Percentiles rank a stretch among this genome's conserved stretches.
Conservation (phyloP, 768 basidiomycete species). For the Sporobolomyces pararoseus region DNA sequence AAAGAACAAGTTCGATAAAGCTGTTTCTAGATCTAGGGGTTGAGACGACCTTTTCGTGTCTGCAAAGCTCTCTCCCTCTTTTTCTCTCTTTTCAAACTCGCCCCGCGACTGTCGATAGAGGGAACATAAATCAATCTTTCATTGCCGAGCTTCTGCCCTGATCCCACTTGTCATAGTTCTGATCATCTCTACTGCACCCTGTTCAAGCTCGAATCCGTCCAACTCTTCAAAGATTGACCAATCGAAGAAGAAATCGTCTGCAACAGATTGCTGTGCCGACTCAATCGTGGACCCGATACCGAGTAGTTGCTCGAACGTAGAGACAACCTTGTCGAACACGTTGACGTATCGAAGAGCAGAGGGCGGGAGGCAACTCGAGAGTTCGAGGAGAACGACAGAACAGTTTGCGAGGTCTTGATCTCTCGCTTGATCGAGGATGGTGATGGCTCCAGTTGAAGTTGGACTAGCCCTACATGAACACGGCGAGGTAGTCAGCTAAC, state of each 20-base stretch:
- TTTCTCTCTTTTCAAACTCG: background rate
- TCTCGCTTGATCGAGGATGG: background rate
- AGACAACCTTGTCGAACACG: background rate
- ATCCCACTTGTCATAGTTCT: background rate
- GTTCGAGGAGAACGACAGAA: background rate
- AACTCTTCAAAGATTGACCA: background rate
- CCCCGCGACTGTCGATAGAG: too few relatives aligned
- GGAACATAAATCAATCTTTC: background rate
- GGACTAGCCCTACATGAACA: background rate
- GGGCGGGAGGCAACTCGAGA: background rate
- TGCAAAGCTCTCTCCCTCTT: background rate
- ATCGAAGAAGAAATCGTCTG: background rate
- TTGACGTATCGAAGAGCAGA: background rate
- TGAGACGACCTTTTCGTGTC: background rate
- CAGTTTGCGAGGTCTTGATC: background rate
- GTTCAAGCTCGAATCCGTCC: slow-evolving; percentile 1
- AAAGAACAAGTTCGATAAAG: slow-evolving; percentile 45
- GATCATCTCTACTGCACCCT: background rate
- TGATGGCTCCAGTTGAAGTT: background rate
- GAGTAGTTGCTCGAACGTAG: background rate
- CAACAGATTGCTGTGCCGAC: too few relatives aligned
- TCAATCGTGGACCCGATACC: background rate
- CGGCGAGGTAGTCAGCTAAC: background rate
- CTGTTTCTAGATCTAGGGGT: slow-evolving; percentile 31
- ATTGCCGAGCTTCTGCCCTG: background rate